Conservation (phyloP, 192 early-diverging fungal genomes). For the Dissophora globulifera region DNA sequence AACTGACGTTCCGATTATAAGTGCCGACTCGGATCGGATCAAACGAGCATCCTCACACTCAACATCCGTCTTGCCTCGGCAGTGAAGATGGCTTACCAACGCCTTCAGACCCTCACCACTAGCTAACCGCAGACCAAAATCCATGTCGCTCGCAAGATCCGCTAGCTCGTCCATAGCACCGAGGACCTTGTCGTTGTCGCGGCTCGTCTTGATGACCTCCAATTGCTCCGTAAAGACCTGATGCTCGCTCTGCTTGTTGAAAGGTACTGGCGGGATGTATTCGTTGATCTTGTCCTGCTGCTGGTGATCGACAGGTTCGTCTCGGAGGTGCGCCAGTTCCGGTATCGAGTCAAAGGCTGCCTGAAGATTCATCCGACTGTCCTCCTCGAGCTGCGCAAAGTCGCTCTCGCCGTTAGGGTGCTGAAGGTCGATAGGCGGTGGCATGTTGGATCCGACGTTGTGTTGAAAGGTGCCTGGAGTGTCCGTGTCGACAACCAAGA, state of each 20-base stretch:
- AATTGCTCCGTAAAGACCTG: slow-evolving; percentile 48
- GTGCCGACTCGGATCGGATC: slow-evolving; percentile 56
- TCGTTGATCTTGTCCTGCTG: slow-evolving; percentile 10
- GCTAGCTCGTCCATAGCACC: slow-evolving; percentile 61
- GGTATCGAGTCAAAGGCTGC: slow-evolving; percentile 38
- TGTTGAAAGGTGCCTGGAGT: slow-evolving; percentile 33
- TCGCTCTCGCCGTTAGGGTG: slow-evolving; percentile 4
- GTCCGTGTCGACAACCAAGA: slow-evolving; percentile 51
- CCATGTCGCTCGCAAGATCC: slow-evolving; percentile 65
- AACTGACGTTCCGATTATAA: slow-evolving; percentile 63
- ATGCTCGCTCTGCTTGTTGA: slow-evolving; percentile 24
- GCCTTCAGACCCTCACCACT: slow-evolving; percentile 39
- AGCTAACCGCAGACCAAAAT: slow-evolving; percentile 64
- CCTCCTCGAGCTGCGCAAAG: slow-evolving; percentile 15
- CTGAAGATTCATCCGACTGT: slow-evolving; percentile 34
- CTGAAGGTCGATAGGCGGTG: slow-evolving; percentile 21
- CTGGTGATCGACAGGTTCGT: slow-evolving; percentile 12
- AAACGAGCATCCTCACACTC: slow-evolving; percentile 16
- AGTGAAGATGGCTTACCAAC: slow-evolving; percentile 52
- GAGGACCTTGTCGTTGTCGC: slow-evolving; percentile 17
- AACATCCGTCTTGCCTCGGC: slow-evolving; percentile 1
- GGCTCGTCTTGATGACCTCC: slow-evolving; percentile 24
- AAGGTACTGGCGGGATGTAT: background rate
- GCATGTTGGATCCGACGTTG: slow-evolving; percentile 20
- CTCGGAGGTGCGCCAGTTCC: slow-evolving; percentile 19